Base-by-base conservation (phyloP, 352 stramenopile genomes). In the Globisporangium echinulatum region DNA sequence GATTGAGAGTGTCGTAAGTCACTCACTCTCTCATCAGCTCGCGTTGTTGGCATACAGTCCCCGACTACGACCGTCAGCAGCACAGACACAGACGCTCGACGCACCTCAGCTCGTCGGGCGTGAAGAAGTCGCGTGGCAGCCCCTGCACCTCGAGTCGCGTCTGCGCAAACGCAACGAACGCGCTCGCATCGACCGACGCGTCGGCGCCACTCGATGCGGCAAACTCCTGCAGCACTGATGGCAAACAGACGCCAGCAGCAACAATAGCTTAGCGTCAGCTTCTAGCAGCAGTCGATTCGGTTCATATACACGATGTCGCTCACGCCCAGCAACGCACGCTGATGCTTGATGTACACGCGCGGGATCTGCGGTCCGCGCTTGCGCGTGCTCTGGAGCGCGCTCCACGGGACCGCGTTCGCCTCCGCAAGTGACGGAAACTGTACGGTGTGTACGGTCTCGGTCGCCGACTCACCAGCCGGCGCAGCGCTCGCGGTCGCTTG, bases 321-420 rank as follows among this genome's bases (percentile, higher is more conserved):
- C 13, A 33, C 25, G 25, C 25, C 1, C 25, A 33, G 25, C 25
- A 37, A 71, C 79, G 53, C 74, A 94, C 84, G 46, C 68, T 91
- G 81, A 56, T 87, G 71, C 68, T 90, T 88, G 51, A 94, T 61
- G 47, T 90, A 92, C n/a, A 88, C 76, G 39, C 62, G 64, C n/a
- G 85, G 85, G 54, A 88, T 76, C 49, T 85, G 76, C 8, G 85
- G 85, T 7, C 81, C 82, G 11, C 85, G 72, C 49, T 89, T 92
- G 25, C 82, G 79, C 43, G 67, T 70, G 52, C 78, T 89, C 64
- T 90, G 70, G 39, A 94, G 60, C 6, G 71, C 69, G 57, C 71
- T 82, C 85, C 85, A 94, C 43, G 61, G 50, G 3, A 90, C 69
- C 2, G 70, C 54, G 10, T 87, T 67, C 5, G 79, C 68, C 37